Conservation (phyloP, 352 stramenopile species). For the Globisporangium canariense region DNA sequence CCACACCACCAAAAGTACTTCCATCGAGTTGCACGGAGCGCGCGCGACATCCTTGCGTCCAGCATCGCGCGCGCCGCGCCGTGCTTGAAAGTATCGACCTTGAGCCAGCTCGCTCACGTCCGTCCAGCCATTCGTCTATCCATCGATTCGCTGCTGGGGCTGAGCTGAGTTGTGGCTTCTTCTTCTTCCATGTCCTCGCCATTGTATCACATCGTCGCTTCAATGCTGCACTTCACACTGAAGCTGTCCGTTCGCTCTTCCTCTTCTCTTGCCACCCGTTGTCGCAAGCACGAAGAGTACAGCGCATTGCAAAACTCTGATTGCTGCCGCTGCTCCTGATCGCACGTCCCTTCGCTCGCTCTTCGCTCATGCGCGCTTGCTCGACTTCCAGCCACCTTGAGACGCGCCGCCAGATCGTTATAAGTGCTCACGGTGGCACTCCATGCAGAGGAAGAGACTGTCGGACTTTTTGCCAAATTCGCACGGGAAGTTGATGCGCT, state of each 20-base stretch:
- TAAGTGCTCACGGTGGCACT: slow-evolving; percentile 78
- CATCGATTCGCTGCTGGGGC: neutral
- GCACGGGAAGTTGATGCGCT: slow-evolving; percentile 66
- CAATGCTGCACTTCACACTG: slow-evolving; percentile 8
- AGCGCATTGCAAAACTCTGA: too few relatives aligned
- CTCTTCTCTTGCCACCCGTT: neutral
- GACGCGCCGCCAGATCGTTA: slow-evolving; percentile 19
- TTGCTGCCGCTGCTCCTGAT: too few relatives aligned
- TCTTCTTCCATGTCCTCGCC: slow-evolving; percentile 1
- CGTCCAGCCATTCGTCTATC: too few relatives aligned
- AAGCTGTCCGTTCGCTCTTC: neutral
- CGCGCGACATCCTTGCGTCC: neutral
- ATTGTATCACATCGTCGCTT: neutral
- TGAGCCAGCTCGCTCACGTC: neutral
- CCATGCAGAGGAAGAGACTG: slow-evolving; percentile 77
- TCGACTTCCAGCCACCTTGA: too few relatives aligned
- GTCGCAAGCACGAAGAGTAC: too few relatives aligned
- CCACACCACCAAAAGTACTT: slow-evolving; percentile 4
- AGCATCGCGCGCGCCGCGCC: neutral
- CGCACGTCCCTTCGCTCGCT: neutral
- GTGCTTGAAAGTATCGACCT: slow-evolving; percentile 8
- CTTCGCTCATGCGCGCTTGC: neutral
- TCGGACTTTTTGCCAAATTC: slow-evolving; percentile 81
- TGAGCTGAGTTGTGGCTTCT: neutral
- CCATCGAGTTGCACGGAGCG: neutral